These are phyloP conservation scores for Chlorencoelia australis DNA, from an alignment of 2,329 filamentous ascomycete species.

Conservation along the genomic window DNA sequence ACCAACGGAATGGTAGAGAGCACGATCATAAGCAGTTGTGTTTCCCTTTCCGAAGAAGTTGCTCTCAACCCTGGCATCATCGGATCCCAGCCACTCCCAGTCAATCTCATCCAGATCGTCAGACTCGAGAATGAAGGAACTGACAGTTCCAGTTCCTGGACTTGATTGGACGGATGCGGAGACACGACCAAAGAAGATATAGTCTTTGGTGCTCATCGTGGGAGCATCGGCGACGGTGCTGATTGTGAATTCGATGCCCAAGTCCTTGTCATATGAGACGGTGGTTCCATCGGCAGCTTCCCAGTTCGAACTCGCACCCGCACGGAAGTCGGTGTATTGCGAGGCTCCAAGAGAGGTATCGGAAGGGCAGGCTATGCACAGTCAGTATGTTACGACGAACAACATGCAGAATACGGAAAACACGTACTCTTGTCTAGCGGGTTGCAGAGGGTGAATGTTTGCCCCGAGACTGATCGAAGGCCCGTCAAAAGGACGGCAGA, in stretches of 20 bases:
- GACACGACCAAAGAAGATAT: constrained; percentile 43
- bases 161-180: constrained; percentile 37
- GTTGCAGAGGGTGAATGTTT: constrained; percentile 9
- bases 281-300: constrained; percentile 39
- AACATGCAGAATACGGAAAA: neutral
- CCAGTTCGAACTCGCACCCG: constrained; percentile 40
- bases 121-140: constrained; percentile 39
- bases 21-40: constrained; percentile 40
- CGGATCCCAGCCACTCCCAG: constrained; percentile 33
- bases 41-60: constrained; percentile 48
- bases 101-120: constrained; percentile 44
- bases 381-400: constrained; percentile 12
- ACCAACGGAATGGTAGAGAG: constrained; percentile 29
- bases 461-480: constrained; percentile 4
- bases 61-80: constrained; percentile 31
- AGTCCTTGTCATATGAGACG: constrained; percentile 28
- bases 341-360: constrained; percentile 32
- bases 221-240: constrained; percentile 38
- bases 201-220: constrained; percentile 35
- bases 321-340: constrained; percentile 34
- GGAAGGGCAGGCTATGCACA: constrained; percentile 29
- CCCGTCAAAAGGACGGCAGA: constrained; percentile 6
- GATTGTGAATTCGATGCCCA: constrained; percentile 41
- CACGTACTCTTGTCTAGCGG: constrained; percentile 6
- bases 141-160: constrained; percentile 38